Evolutionary conservation across 2,329 filamentous ascomycete genomes (phyloP).

Genomic region (Apiospora phragmitis): DNA sequence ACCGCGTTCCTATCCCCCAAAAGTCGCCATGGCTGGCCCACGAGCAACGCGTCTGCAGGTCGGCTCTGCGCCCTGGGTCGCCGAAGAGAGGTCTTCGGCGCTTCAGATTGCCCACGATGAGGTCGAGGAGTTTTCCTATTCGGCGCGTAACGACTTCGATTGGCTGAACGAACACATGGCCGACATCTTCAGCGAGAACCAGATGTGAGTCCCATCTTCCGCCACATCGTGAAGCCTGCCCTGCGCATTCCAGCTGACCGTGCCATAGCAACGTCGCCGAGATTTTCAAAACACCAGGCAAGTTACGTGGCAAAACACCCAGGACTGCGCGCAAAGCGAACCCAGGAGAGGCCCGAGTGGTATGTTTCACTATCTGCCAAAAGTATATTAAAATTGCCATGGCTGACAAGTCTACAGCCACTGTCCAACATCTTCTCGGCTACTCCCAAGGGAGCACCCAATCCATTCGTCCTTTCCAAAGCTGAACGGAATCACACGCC

Average conservation of each 20-base stretch:
- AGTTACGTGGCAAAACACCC: conserved; percentile 79
- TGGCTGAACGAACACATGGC: conserved; percentile 99
- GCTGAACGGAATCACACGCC: conserved; percentile 53
- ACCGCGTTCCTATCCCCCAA: background rate
- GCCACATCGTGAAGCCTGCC: background rate
- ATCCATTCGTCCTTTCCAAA: conserved; percentile 52
- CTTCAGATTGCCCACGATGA: conserved; percentile 76
- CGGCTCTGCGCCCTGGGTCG: conserved; percentile 82
- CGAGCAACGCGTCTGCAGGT: conserved; percentile 61
- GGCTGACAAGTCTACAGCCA: conserved; percentile 43
- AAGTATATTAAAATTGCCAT: conserved; percentile 26
- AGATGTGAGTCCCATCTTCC: conserved; percentile 64
- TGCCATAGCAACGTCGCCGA: conserved; percentile 77
- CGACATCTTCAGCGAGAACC: conserved; percentile 84
- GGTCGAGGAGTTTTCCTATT: conserved; percentile 89
- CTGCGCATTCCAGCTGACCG: conserved; percentile 28
- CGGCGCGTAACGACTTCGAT: conserved; percentile 89
- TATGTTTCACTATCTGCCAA: conserved; percentile 42
- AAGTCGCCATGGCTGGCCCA: conserved; percentile 33
- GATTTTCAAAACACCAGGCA: conserved; percentile 92
- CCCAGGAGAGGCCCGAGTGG: conserved; percentile 60
- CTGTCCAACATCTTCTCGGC: conserved; percentile 60
- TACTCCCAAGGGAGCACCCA: conserved; percentile 54
- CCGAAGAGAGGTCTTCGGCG: conserved; percentile 79
- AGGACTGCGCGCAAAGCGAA: conserved; percentile 66